Percentiles rank a stretch among this genome's conserved stretches.
phyloP scores from a whole-genome alignment of 2,329 filamentous ascomycete species.

The Colletotrichum salicis region DNA sequence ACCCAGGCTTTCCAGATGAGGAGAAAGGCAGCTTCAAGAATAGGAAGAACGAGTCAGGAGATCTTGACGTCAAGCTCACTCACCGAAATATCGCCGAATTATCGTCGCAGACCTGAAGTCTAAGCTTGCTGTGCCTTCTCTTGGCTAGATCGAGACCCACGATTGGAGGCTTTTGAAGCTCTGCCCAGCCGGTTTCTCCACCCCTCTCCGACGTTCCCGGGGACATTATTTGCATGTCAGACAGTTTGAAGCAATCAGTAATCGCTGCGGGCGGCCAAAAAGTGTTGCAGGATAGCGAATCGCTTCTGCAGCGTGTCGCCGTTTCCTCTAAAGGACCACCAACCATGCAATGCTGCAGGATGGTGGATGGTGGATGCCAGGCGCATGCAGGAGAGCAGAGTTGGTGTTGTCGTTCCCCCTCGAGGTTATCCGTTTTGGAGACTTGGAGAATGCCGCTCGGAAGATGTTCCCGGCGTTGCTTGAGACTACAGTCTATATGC shows the following conservation, averaged over 20 bases:
- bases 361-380: background rate
- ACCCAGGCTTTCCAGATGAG: conserved; percentile 14
- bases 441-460: background rate
- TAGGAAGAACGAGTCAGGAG: conserved; percentile 23
- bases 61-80: conserved; percentile 25
- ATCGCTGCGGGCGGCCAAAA: conserved; percentile 17
- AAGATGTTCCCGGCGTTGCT: conserved; percentile 9
- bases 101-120: conserved; percentile 29
- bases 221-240: conserved; percentile 15
- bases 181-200: conserved; percentile 18
- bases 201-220: conserved; percentile 21
- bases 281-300: conserved; percentile 25
- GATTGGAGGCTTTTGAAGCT: conserved; percentile 22
- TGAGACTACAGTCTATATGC: conserved; percentile 3
- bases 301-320: conserved; percentile 13
- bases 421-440: conserved; percentile 1
- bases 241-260: conserved; percentile 24
- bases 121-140: conserved; percentile 31
- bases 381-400: background rate
- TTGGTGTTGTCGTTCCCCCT: background rate
- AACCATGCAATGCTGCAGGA: conserved; percentile 8
- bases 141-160: conserved; percentile 28
- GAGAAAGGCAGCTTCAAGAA: conserved; percentile 18
- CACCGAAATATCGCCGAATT: conserved; percentile 30
- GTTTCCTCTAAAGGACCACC: background rate